phyloP scores from a whole-genome alignment of 1,284 basidiomycete species.

The Ceratobasidium sp. region DNA sequence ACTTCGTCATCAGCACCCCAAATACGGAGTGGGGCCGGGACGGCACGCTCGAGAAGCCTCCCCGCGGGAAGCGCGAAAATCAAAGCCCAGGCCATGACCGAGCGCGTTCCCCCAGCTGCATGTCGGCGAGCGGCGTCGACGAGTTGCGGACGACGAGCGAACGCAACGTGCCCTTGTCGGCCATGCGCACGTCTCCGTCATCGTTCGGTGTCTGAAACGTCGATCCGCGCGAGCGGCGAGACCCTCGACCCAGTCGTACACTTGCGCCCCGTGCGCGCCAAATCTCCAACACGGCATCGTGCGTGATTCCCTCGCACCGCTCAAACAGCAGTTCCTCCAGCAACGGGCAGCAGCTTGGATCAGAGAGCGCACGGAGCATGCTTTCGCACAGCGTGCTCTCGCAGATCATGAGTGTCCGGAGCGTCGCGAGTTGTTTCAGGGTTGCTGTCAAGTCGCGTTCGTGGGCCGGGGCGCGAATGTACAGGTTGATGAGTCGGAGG shows the following conservation, averaged over 20 bases:
- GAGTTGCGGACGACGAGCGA: slow-evolving; percentile 29
- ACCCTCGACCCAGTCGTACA: not conserved
- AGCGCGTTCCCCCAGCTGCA: slow-evolving; percentile 20
- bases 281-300: slow-evolving; percentile 15
- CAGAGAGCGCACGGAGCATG: slow-evolving; percentile 23
- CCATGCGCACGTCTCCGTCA: not conserved
- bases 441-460: slow-evolving; percentile 9
- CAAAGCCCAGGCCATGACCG: not conserved
- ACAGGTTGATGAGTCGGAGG: slow-evolving; percentile 25
- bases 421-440: slow-evolving; percentile 10
- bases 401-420: slow-evolving; percentile 14
- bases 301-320: slow-evolving; percentile 22
- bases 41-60: not conserved
- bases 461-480: slow-evolving; percentile 4
- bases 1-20: slow-evolving; percentile 15
- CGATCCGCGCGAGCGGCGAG: slow-evolving; percentile 4
- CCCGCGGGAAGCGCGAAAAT: slow-evolving; percentile 3
- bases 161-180: slow-evolving; percentile 6
- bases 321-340: slow-evolving; percentile 34
- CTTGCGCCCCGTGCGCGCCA: slow-evolving; percentile 12
- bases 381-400: slow-evolving; percentile 30
- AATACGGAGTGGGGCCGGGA: slow-evolving; percentile 8
- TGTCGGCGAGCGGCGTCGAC: slow-evolving; percentile 30
- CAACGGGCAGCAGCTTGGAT: slow-evolving; percentile 22
- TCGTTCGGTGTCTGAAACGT: not conserved